Evolutionary conservation across 1,284 basidiomycete species (phyloP).

Genomic region (Fomitopsis pinicola): DNA sequence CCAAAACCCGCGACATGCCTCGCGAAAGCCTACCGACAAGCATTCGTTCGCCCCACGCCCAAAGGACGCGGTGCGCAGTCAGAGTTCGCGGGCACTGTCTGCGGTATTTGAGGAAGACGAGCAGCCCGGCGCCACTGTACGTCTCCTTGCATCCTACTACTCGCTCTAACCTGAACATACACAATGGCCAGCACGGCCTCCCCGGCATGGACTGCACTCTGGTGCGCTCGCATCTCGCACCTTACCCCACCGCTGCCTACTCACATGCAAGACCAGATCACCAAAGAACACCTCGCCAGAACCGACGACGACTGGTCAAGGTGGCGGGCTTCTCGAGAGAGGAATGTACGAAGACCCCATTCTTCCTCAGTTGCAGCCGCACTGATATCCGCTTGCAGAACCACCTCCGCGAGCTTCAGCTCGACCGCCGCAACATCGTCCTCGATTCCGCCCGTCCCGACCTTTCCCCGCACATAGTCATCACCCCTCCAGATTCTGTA

Average conservation of each 20-base stretch:
- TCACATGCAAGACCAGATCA: neutral
- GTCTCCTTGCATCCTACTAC: neutral
- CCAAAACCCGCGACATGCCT: constrained; percentile 1
- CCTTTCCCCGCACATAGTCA: constrained; percentile 43
- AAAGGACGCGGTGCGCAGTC: neutral
- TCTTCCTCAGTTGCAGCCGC: neutral
- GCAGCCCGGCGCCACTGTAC: neutral
- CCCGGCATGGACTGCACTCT: neutral
- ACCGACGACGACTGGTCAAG: constrained; percentile 1
- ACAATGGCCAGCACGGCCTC: neutral
- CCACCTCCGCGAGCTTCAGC: constrained; percentile 9
- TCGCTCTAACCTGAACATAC: neutral
- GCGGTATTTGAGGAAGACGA: constrained; percentile 1
- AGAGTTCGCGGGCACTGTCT: neutral
- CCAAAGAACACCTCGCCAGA: neutral
- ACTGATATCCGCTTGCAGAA: constrained; percentile 4
- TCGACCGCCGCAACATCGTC: constrained; percentile 27
- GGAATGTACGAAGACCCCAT: neutral
- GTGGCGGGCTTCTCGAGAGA: constrained; percentile 2
- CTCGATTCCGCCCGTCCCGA: constrained; percentile 22
- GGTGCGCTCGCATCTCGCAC: neutral
- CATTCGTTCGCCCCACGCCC: neutral
- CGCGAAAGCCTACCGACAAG: neutral
- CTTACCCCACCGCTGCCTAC: neutral
- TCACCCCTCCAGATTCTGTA: constrained; percentile 34